Percentiles rank a stretch among this genome's conserved stretches.
These are phyloP conservation scores for Camelina laxa DNA, from an alignment of 345 rosid genomes.

Conservation along the genomic window DNA sequence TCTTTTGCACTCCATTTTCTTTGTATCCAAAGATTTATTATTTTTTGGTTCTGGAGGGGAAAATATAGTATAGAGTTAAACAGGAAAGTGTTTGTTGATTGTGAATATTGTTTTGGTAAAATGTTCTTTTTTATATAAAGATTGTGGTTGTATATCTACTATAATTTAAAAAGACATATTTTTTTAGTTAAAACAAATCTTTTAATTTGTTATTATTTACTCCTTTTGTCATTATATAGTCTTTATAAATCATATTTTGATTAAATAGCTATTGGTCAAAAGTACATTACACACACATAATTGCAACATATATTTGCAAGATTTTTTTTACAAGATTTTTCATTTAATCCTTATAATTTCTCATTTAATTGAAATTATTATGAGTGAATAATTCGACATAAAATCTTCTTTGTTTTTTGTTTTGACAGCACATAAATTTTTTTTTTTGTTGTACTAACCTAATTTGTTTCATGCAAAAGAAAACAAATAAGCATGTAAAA, in stretches of 20 bases:
- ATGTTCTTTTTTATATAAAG: not conserved
- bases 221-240: not conserved
- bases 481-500: no score
- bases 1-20: slow-evolving; percentile 23
- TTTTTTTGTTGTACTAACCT: no score
- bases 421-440: no score
- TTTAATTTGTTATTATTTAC: not conserved
- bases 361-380: not conserved
- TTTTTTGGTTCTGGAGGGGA: not conserved
- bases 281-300: not conserved
- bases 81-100: not conserved
- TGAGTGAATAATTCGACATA: not conserved
- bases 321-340: no score
- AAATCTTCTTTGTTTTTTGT: no score
- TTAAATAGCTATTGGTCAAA: not conserved
- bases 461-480: no score
- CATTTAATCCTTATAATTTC: no score
- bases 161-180: no score
- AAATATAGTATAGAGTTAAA: not conserved
- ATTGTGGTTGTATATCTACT: not conserved
- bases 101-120: not conserved
- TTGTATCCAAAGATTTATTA: not conserved
- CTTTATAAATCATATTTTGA: not conserved
- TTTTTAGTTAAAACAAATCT: not conserved
- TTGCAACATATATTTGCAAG: no score